A percentile compares a stretch with the other conserved stretches of the same genome.
phyloP scores from a whole-genome alignment of 2,329 filamentous ascomycete species.

The Plenodomus tracheiphilus region DNA sequence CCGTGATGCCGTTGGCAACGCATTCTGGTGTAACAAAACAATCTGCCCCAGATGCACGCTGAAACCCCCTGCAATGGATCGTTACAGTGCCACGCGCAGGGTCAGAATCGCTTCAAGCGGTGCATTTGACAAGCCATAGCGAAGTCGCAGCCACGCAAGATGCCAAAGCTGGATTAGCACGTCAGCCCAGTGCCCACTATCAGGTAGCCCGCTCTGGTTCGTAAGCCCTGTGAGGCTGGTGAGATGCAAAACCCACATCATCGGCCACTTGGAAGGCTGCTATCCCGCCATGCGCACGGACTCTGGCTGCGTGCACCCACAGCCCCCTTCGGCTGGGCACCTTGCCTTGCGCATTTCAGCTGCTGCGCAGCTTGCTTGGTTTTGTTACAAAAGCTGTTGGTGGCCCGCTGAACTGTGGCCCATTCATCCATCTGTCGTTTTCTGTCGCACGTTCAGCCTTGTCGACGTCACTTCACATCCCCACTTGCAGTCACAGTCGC shows the following conservation, averaged over 20 bases:
- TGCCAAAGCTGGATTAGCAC: not conserved
- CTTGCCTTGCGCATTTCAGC: conserved; percentile 14
- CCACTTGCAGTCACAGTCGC: conserved; percentile 1
- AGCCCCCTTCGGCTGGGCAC: conserved; percentile 17
- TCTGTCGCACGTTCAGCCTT: not conserved
- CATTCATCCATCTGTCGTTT: not conserved
- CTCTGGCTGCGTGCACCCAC: conserved; percentile 9
- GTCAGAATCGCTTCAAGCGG: not conserved
- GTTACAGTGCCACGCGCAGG: not conserved
- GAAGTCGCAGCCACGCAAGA: not conserved
- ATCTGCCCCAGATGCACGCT: not conserved
- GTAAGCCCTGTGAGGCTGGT: conserved; percentile 29
- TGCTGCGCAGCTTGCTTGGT: conserved; percentile 3
- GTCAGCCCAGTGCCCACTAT: conserved; percentile 24
- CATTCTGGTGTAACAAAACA: not conserved
- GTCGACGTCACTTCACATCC: not conserved
- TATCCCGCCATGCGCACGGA: conserved; percentile 9
- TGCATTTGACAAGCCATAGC: not conserved
- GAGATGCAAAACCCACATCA: conserved; percentile 11
- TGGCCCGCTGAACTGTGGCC: conserved; percentile 1
- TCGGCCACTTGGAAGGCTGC: conserved; percentile 6
- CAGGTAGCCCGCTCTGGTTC: conserved; percentile 39
- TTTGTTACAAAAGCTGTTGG: conserved; percentile 12
- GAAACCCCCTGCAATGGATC: too few relatives aligned
- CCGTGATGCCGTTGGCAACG: not conserved